Base-by-base conservation (phyloP, 805 yeast species). In the Vanderwaltozyma polyspora region DNA sequence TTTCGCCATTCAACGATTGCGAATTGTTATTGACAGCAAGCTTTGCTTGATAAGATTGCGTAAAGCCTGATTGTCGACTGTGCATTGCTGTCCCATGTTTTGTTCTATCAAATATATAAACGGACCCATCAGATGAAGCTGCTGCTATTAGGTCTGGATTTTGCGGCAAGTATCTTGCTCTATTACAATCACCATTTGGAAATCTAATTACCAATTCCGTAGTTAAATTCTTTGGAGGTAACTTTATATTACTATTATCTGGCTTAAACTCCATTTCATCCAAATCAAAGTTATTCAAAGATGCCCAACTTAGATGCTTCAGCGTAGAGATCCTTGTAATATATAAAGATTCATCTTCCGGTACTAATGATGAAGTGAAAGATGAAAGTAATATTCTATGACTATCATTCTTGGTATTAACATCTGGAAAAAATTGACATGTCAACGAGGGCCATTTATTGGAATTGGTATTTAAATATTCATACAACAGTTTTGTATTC, bases 131-230 rank as follows among this genome's bases (percentile, higher is more conserved):
- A 28, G 79, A 73, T 28, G 81, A 74, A 8, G 76, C 72, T 14
- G 85, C 70, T 2, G 87, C 84, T 5, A 87, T 66, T 5, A 87
- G 49, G 48, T 86, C 91, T 2, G 91, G 91, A 48, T 87, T 87
- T 44, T 80, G 89, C 0, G 95, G 94, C 76, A 82, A 72, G 47
- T 71, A 73, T 25, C 79, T 65, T 0, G 81, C 76, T 40, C 72
- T 70, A 51, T 84, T 83, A 36, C 86, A 77, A 2, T 83, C 86
- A 1, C 61, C 54, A 44, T 76, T 40, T 10, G 63, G 62, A 28
- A 53, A 56, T 17, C 35, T 37, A n/a, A 58, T 55, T 13, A 42
- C 36, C 4, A 57, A 34, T 16, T 55, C 52, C 15, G 41, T 47
- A 4, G 32, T 38, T 19, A 58, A 28, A 35, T 49, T 45, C 30